phyloP scores from a whole-genome alignment of 768 basidiomycete species.

The Lentinula sp. region DNA sequence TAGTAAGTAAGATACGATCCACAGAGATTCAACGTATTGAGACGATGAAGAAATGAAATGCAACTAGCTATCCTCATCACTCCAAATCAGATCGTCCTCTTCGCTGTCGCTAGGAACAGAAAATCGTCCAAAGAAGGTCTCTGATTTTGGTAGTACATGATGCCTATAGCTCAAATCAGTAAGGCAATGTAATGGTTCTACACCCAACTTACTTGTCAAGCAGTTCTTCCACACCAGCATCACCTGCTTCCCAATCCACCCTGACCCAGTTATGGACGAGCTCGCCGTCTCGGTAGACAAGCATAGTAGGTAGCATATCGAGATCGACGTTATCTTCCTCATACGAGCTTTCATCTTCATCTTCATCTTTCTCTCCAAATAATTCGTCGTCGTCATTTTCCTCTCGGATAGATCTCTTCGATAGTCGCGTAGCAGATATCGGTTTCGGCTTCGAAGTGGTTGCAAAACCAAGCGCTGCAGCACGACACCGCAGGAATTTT shows the following conservation, averaged over 20 bases:
- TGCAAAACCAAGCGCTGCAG: conserved; percentile 57
- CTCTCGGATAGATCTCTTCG: background rate
- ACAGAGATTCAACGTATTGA: background rate
- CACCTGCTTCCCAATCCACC: conserved; percentile 80
- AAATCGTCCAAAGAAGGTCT: conserved; percentile 33
- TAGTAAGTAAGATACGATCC: background rate
- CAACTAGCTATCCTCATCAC: conserved; percentile 16
- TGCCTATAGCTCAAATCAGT: conserved; percentile 24
- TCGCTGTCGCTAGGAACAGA: conserved; percentile 45
- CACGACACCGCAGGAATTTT: conserved; percentile 81
- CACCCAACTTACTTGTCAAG: conserved; percentile 46
- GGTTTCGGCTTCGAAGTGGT: conserved; percentile 12
- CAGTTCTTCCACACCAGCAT: conserved; percentile 62
- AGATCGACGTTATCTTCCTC: conserved; percentile 66
- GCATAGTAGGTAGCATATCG: conserved; percentile 73
- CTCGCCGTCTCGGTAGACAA: conserved; percentile 74
- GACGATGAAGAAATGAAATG: background rate
- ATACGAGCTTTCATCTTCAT: conserved; percentile 37
- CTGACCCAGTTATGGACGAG: conserved; percentile 88
- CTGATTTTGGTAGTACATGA: conserved; percentile 30
- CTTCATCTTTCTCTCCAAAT: conserved; percentile 32
- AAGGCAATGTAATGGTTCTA: background rate
- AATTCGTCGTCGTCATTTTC: conserved; percentile 39
- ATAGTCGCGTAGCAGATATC: conserved; percentile 5
- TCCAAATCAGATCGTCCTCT: conserved; percentile 46